Evolutionary conservation across 106 monocot genomes (phyloP).

Genomic region (Allium sativum): DNA sequence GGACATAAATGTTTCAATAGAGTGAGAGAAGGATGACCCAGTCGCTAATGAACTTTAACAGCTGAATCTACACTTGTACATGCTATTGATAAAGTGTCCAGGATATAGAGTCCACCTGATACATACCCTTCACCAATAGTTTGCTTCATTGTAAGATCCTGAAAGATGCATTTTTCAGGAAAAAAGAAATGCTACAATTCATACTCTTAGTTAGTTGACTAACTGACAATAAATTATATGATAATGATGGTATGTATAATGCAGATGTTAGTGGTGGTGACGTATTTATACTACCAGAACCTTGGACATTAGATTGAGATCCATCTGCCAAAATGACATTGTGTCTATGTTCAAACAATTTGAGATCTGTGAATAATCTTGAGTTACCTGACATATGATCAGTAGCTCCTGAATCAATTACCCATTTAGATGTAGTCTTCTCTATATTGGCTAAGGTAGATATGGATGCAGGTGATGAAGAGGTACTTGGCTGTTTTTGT

Average conservation of each 20-base stretch:
- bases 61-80: no score
- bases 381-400: constrained; percentile 5
- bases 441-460: no score
- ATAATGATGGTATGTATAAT: neutral
- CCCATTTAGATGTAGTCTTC: neutral
- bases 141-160: no score
- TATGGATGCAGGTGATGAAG: neutral
- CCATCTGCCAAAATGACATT: constrained; percentile 6
- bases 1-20: no score
- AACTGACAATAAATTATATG: neutral
- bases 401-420: constrained; percentile 1
- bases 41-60: no score
- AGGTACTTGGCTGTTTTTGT: no score
- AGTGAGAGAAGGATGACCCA: no score
- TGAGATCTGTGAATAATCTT: neutral
- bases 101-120: no score
- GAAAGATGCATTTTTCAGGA: no score
- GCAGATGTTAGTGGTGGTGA: neutral
- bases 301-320: neutral
- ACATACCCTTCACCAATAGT: no score
- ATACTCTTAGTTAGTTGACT: neutral
- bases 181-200: neutral
- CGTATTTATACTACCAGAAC: neutral
- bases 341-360: neutral
- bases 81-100: no score